Evolutionary conservation across 2,329 filamentous ascomycete species (phyloP), one percentile per base, ranked within the genome.

Genomic region (Chrysoporthe puriensis): DNA sequence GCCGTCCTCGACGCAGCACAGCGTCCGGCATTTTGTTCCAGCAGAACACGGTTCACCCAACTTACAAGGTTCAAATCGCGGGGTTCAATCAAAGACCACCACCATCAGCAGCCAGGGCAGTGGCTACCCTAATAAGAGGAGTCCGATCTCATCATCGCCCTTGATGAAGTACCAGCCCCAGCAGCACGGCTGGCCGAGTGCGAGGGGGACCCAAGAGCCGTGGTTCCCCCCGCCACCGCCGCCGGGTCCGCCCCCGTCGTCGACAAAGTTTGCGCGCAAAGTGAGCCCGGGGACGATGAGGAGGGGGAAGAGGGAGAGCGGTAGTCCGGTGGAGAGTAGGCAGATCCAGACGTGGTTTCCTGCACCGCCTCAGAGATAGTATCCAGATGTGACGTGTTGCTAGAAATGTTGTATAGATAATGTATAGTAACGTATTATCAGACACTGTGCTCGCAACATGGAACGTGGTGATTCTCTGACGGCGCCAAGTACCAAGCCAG

Each of bases 341-440:
- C 77, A 73, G 65, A 77, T 83, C 21, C 77, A 78, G 72, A 78
- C 76, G 9, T 75, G 75, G 2, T 83, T 84, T 71, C 76, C 78
- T 43, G 78, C 77, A 32, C 80, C 80, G 16, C 80, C 80, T 42
- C 66, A 62, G 46, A 69, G 64, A 5, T 69, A 64, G 34, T 3
- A 40, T 2, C 1, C 3, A 4, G 8, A 1, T 26, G 3, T 43
- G 11, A 6, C 34, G 40, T n/a, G 18, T 32, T 4, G 50, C 13
- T 11, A 4, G 26, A 21, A 34, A 34, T 6, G 9, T 2, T 21
- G 16, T 34, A 16, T 40, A 32, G 34, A 50, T 52, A 52, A 50
- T 58, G 63, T 58, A 64, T 36, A 46, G 16, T 58, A 52, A 36
- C 21, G 48, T 56, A 54, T n/a, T 26, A 62, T 62, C 26, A 62